phyloP scores from a whole-genome alignment of 768 basidiomycete genomes.

The Tubosaeta sp. region DNA sequence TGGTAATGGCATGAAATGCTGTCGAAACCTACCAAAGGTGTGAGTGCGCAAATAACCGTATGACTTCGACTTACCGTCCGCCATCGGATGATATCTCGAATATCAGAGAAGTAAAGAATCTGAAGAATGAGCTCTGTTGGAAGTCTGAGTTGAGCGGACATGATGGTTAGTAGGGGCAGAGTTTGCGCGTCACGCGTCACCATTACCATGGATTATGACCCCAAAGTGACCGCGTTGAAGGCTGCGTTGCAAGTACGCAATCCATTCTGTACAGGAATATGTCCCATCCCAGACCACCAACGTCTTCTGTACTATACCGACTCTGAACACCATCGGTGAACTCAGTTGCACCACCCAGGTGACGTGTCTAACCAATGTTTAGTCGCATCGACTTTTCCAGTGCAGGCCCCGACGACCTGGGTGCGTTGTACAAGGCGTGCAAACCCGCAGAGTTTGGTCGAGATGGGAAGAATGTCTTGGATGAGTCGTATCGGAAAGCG shows the following conservation, averaged over 20 bases:
- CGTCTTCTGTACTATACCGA: neutral
- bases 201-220: neutral
- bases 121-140: neutral
- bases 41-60: neutral
- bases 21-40: constrained; percentile 3
- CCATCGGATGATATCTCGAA: neutral
- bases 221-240: neutral
- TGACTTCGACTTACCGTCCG: neutral
- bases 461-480: too few species aligned
- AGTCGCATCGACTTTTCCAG: constrained; percentile 1
- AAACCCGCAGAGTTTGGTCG: too few species aligned
- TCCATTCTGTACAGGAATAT: constrained; percentile 1
- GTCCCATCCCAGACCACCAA: constrained; percentile 1
- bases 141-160: neutral
- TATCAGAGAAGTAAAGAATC: neutral
- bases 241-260: neutral
- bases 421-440: constrained; percentile 18
- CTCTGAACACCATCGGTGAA: neutral
- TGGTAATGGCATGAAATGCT: neutral
- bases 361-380: neutral
- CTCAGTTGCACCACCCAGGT: neutral
- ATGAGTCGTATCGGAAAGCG: too few species aligned
- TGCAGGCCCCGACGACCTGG: neutral
- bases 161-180: neutral
- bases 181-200: too few species aligned